Percentiles rank a stretch among this genome's conserved stretches.
Conservation (phyloP, 352 stramenopile species). For the Pythium grandisporangium region DNA sequence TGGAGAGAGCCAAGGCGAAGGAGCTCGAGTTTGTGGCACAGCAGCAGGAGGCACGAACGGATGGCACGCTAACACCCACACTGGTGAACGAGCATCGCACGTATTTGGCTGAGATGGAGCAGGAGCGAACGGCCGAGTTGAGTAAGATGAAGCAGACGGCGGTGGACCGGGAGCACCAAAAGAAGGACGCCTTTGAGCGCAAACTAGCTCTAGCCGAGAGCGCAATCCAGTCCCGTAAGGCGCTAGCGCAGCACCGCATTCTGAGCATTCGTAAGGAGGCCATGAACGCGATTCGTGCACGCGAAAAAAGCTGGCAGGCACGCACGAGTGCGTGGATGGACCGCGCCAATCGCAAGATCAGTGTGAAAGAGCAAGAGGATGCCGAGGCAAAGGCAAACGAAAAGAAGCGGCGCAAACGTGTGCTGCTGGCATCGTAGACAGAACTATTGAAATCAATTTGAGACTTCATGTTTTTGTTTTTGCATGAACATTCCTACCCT, state of each 20-base stretch:
- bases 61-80: constrained; percentile 45
- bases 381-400: constrained; percentile 60
- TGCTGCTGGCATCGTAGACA: constrained; percentile 34
- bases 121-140: constrained; percentile 57
- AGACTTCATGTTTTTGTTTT: background rate
- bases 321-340: constrained; percentile 78
- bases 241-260: constrained; percentile 63
- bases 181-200: constrained; percentile 66
- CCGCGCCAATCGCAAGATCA: constrained; percentile 80
- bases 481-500: too few relatives aligned
- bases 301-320: constrained; percentile 81
- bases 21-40: constrained; percentile 67
- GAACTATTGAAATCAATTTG: constrained; percentile 3
- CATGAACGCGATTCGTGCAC: constrained; percentile 46
- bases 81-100: constrained; percentile 80
- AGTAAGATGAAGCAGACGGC: constrained; percentile 29
- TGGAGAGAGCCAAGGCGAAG: constrained; percentile 57
- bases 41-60: constrained; percentile 50
- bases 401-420: constrained; percentile 61
- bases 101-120: constrained; percentile 71
- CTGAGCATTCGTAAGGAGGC: constrained; percentile 72
- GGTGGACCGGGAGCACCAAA: constrained; percentile 45
- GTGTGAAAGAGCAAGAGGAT: constrained; percentile 88
- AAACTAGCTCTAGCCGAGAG: constrained; percentile 66
- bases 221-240: constrained; percentile 61